phyloP scores from a whole-genome alignment of 164 flowering plant genomes.

The Nymphaea thermarum region DNA sequence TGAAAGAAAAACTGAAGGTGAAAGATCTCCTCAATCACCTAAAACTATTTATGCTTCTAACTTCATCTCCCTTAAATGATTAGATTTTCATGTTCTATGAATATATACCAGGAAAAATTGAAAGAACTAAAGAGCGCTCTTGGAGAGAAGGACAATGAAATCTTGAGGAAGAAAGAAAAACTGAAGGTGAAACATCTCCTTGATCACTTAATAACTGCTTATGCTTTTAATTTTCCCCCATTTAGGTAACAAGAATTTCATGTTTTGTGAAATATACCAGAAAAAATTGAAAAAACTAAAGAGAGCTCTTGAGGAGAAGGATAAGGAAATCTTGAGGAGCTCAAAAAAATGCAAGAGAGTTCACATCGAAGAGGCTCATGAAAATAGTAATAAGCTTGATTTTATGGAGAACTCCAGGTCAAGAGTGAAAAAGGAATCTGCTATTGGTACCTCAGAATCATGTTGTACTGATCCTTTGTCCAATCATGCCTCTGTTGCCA shows the following conservation, averaged over 20 bases:
- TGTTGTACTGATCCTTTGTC: background rate
- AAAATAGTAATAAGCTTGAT: background rate
- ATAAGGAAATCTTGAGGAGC: constrained; percentile 52
- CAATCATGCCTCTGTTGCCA: background rate
- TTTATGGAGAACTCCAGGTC: background rate
- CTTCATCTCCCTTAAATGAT: no score
- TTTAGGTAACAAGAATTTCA: no score
- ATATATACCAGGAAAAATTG: background rate
- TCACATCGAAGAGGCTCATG: background rate
- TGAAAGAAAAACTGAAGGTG: constrained; percentile 65
- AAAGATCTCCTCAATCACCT: background rate
- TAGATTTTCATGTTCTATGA: no score
- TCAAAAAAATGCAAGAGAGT: background rate
- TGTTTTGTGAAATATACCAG: constrained; percentile 21
- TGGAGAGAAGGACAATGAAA: background rate
- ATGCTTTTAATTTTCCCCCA: no score
- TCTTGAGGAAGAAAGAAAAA: constrained; percentile 26
- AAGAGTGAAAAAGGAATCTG: background rate
- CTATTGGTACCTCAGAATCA: background rate
- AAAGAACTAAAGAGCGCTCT: background rate
- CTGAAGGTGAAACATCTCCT: constrained; percentile 37
- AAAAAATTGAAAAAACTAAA: constrained; percentile 59
- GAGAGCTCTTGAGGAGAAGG: constrained; percentile 50
- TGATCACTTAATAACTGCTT: background rate
- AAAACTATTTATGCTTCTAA: no score